These are phyloP conservation scores for Begonia loranthoides DNA, from an alignment of 306 rosid genomes.

Conservation along the genomic window DNA sequence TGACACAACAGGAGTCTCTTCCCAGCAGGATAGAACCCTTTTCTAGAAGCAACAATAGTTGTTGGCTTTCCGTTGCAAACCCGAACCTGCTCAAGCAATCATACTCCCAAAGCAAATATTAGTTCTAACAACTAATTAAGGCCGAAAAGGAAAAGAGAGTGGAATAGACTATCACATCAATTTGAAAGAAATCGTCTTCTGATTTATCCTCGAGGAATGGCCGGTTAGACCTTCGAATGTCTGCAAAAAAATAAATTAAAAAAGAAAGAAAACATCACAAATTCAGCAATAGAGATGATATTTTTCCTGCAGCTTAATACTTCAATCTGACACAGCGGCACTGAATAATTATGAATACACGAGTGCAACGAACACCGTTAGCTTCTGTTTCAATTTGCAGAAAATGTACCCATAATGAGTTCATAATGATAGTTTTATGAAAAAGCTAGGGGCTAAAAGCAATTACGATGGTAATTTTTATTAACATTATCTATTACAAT, in stretches of 20 bases:
- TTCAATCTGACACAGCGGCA: too few relatives aligned
- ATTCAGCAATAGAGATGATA: too few relatives aligned
- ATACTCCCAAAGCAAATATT: constrained; percentile 8
- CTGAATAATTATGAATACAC: too few relatives aligned
- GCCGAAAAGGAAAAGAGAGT: background rate
- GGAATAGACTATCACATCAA: constrained; percentile 42
- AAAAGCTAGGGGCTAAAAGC: too few relatives aligned
- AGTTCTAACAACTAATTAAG: background rate
- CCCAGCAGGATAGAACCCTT: constrained; percentile 94
- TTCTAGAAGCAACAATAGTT: constrained; percentile 64
- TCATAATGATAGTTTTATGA: too few relatives aligned
- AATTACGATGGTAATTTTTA: too few relatives aligned
- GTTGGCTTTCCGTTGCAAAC: constrained; percentile 93
- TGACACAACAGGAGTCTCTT: constrained; percentile 54
- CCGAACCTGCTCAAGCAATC: constrained; percentile 41
- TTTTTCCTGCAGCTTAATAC: too few relatives aligned
- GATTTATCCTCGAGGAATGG: constrained; percentile 78
- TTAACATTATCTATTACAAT: too few relatives aligned
- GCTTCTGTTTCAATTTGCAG: too few relatives aligned
- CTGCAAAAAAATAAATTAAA: constrained; percentile 29
- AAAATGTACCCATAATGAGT: too few relatives aligned
- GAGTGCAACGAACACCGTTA: too few relatives aligned
- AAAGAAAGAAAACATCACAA: background rate
- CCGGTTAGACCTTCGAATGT: constrained; percentile 76
- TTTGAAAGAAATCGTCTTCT: constrained; percentile 86